A percentile compares a stretch with the other conserved stretches of the same genome.
phyloP scores from a whole-genome alignment of 768 basidiomycete species.

The Tulasnella calospora region DNA sequence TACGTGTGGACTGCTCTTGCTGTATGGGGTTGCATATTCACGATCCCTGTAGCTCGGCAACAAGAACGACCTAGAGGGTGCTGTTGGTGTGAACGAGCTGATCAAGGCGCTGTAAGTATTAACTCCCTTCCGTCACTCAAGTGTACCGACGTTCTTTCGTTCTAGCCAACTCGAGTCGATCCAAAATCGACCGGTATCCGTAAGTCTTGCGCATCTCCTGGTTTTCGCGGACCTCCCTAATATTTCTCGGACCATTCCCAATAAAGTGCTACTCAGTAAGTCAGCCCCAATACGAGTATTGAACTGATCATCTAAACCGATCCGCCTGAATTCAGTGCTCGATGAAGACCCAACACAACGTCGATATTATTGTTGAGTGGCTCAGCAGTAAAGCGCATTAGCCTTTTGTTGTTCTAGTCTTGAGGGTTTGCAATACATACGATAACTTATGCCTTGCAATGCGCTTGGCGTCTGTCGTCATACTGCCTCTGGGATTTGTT shows the following conservation, averaged over 20 bases:
- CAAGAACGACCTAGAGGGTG: conserved; percentile 81
- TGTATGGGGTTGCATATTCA: not conserved
- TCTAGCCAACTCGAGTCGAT: conserved; percentile 73
- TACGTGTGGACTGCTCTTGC: conserved; percentile 39
- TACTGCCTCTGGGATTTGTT: not conserved
- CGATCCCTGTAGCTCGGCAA: conserved; percentile 68
- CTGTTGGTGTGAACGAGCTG: conserved; percentile 74
- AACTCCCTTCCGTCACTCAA: not conserved
- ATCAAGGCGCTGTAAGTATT: conserved; percentile 64
- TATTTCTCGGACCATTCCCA: not conserved
- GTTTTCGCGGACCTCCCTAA: not conserved
- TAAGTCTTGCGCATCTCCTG: conserved; percentile 41
- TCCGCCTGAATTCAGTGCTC: conserved; percentile 59
- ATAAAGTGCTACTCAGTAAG: conserved; percentile 73
- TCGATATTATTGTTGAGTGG: conserved; percentile 89
- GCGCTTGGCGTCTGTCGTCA: not conserved
- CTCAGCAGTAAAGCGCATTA: conserved; percentile 64
- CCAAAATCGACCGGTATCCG: conserved; percentile 75
- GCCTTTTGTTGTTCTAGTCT: not conserved
- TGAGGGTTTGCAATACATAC: not conserved
- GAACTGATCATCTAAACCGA: not conserved
- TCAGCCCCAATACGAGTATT: not conserved
- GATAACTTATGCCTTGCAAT: not conserved
- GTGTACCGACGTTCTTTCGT: not conserved
- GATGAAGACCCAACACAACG: conserved; percentile 92